These are phyloP conservation scores for Sporisorium scitamineum DNA, from an alignment of 1,284 basidiomycete species.

Conservation along the genomic window DNA sequence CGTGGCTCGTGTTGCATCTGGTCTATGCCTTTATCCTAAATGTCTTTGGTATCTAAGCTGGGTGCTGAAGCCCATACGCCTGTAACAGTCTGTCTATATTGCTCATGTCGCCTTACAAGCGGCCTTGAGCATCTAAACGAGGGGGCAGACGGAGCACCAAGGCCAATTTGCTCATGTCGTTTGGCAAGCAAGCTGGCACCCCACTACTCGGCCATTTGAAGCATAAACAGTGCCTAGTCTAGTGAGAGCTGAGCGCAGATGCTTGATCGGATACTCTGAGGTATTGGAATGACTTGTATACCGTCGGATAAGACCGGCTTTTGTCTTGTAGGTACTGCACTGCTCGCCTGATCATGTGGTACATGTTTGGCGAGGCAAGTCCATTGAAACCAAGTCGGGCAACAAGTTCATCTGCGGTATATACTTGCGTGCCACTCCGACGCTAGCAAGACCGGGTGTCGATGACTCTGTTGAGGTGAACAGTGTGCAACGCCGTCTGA, in stretches of 20 bases:
- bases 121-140: no score
- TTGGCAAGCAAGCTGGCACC: neutral
- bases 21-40: neutral
- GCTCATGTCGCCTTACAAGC: no score
- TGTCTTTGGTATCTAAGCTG: neutral
- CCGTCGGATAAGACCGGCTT: neutral
- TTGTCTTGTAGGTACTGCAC: neutral
- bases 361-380: neutral
- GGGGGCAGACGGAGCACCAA: neutral
- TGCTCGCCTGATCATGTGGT: neutral
- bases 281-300: neutral
- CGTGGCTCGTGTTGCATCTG: neutral
- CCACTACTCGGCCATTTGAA: neutral
- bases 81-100: no score
- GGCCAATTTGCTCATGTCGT: neutral
- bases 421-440: neutral
- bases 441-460: neutral
- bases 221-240: neutral
- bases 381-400: neutral
- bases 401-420: neutral
- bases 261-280: neutral
- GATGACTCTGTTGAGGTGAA: neutral
- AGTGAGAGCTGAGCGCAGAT: neutral
- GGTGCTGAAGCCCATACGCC: no score
- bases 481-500: neutral